phyloP scores from a whole-genome alignment of 1,139 yeast genomes.

The Wickerhamomyces sp. region DNA sequence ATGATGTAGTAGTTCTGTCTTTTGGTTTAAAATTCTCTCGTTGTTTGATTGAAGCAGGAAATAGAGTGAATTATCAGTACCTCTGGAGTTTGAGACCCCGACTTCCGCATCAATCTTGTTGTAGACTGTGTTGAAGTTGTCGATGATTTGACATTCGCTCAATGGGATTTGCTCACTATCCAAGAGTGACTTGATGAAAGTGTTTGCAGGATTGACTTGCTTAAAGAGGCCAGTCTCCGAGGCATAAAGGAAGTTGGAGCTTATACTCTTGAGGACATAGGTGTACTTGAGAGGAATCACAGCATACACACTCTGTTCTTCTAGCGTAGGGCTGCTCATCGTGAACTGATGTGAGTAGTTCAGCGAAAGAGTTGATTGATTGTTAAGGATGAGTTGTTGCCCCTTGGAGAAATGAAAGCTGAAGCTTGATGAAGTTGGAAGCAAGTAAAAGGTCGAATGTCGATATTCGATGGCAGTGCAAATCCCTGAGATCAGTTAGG shows the following conservation, averaged over 20 bases:
- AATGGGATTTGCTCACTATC: background rate
- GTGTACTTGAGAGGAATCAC: slow-evolving; percentile 19
- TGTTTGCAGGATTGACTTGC: slow-evolving; percentile 9
- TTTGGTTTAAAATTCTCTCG: slow-evolving; percentile 5
- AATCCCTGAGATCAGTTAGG: too few relatives aligned
- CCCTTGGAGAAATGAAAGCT: too few relatives aligned
- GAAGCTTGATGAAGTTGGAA: too few relatives aligned
- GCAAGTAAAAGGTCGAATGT: too few relatives aligned
- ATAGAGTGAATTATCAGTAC: slow-evolving; percentile 8
- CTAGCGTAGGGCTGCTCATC: too few relatives aligned
- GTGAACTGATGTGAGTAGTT: too few relatives aligned
- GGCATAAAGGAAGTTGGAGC: slow-evolving; percentile 10
- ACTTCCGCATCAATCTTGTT: background rate
- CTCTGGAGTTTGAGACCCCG: slow-evolving; percentile 9
- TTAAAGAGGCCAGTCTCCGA: slow-evolving; percentile 19
- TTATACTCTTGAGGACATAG: slow-evolving; percentile 9
- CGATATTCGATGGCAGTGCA: too few relatives aligned
- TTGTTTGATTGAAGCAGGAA: slow-evolving; percentile 3
- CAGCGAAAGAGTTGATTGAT: too few relatives aligned
- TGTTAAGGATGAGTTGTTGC: too few relatives aligned
- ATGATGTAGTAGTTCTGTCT: slow-evolving; percentile 5
- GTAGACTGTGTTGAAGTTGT: slow-evolving; percentile 9
- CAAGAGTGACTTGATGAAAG: slow-evolving; percentile 4
- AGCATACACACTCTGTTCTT: slow-evolving; percentile 2
- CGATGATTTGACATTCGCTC: slow-evolving; percentile 14